Evolutionary conservation across 106 monocot genomes (phyloP).

Genomic region (Dendrobium officinale): DNA sequence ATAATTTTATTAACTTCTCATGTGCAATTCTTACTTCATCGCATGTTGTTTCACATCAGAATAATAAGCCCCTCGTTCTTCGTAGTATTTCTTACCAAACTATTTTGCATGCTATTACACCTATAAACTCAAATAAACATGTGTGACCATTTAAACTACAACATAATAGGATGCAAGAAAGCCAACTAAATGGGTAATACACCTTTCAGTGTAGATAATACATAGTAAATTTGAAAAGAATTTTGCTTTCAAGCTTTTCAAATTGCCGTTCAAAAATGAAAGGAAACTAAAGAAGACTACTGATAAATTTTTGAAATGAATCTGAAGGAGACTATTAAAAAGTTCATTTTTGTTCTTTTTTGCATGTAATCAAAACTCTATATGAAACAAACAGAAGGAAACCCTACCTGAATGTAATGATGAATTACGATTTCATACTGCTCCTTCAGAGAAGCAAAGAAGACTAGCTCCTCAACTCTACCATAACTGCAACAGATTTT

Average conservation of each 20-base stretch:
- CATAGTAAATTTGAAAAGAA: not conserved
- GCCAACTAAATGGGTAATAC: not conserved
- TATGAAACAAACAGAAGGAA: not conserved
- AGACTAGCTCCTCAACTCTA: constrained; percentile 89
- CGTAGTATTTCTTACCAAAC: not conserved
- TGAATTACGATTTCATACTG: constrained; percentile 91
- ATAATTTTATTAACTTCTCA: no score
- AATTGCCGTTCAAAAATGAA: not conserved
- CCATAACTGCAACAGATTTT: constrained; percentile 72
- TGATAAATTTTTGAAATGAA: no score
- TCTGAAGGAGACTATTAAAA: no score
- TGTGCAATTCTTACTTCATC: no score
- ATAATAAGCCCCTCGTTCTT: not conserved
- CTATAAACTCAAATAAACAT: not conserved
- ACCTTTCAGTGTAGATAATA: not conserved
- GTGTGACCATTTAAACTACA: not conserved
- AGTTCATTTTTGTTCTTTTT: not conserved
- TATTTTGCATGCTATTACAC: not conserved
- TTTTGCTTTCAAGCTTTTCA: not conserved
- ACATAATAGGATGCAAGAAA: not conserved
- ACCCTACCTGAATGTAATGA: constrained; percentile 84
- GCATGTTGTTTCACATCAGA: no score
- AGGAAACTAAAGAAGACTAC: not conserved
- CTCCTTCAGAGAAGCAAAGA: constrained; percentile 91
- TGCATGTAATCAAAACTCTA: not conserved